Base-by-base conservation (phyloP, 177 flowering plant genomes). In the Telopea speciosissima region DNA sequence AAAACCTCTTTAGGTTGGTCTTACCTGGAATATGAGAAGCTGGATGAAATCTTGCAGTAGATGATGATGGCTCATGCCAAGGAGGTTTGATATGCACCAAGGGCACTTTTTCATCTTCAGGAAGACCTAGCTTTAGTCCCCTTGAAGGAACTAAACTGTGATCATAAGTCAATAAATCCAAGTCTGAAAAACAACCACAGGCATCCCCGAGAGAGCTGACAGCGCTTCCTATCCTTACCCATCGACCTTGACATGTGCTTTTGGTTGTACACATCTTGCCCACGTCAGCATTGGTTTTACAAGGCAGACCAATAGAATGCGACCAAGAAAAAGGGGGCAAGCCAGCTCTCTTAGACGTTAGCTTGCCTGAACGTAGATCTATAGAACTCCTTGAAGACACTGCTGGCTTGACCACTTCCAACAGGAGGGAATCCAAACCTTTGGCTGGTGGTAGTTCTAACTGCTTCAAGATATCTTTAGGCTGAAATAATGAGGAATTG, bases 321-420 rank as follows among this genome's bases (percentile, higher is more conserved):
- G 99, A 90, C 99, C 99, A 94, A 45, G 90, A 78, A 82, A 94
- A 90, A n/a, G 90, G 83, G 1, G 97, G 93, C 82, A 92, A 80
- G 74, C 83, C 75, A 73, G 71, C 73, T 58, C 84, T 78, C 8
- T 80, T 83, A 75, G 78, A 62, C 68, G 75, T 31, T 76, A 73
- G 76, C 75, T 85, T 89, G 71, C 83, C 78, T 67, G 77, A 63
- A 72, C 82, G 82, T 60, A 69, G 33, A 79, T 91, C 92, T 76
- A 79, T n/a, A 36, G 63, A 64, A 64, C 23, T 78, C 75, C 80
- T 85, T 70, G 83, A 82, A 14, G 81, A 54, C 44, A 70, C 64
- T 62, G 80, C 70, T 52, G 84, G 77, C 72, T 83, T 88, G 72
- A 79, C 66, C 24, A 87, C 81, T 80, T 90, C 91, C 49, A 72